Evolutionary conservation across 371 early-diverging fungal genomes (phyloP).

Genomic region (Actinomortierella ambigua): DNA sequence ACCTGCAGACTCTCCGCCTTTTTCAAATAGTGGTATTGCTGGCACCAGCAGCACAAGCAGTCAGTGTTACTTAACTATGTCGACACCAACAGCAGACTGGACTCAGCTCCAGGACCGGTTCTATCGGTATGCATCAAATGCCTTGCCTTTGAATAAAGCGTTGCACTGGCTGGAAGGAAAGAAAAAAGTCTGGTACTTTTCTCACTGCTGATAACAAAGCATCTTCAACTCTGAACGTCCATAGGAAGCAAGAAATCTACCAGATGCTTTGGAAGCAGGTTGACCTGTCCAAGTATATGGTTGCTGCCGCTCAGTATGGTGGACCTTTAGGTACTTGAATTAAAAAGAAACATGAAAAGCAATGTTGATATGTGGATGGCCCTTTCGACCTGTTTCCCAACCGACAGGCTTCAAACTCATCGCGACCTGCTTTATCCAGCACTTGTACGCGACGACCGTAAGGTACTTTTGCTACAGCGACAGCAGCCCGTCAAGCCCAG

Average conservation of each 20-base stretch:
- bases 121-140: constrained; percentile 48
- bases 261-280: constrained; percentile 87
- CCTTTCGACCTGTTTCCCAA: not conserved
- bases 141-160: too few species aligned
- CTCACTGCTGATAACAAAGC: too few species aligned
- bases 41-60: too few species aligned
- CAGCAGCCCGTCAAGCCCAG: constrained; percentile 78
- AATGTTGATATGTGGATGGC: not conserved
- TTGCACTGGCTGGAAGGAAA: too few species aligned
- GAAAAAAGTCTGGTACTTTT: too few species aligned
- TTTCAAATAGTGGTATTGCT: too few species aligned
- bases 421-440: constrained; percentile 52
- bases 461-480: constrained; percentile 74
- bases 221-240: not conserved
- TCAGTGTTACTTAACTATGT: constrained; percentile 20
- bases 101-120: constrained; percentile 55
- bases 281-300: constrained; percentile 80
- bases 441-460: constrained; percentile 85
- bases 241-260: constrained; percentile 80
- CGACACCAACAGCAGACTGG: constrained; percentile 58
- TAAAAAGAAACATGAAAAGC: too few species aligned
- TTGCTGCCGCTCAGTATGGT: constrained; percentile 87
- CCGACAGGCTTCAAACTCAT: too few species aligned
- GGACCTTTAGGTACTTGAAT: constrained; percentile 85
- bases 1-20: too few species aligned